Conservation (phyloP, 1,284 basidiomycete species). For the Stygiomarasmius scandens region DNA sequence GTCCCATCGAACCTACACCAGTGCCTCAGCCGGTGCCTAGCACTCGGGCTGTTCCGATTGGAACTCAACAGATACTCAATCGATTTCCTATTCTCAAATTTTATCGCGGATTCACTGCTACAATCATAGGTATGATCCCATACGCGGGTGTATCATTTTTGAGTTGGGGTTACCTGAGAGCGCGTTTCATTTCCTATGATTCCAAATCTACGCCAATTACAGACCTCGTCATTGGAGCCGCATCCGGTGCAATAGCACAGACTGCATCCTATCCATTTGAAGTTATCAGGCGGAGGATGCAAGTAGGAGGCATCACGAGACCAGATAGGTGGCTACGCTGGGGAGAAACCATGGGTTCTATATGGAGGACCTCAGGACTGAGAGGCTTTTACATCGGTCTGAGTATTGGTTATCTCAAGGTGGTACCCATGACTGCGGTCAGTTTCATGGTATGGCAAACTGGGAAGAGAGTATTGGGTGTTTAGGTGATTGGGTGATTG, state of each 20-base stretch:
- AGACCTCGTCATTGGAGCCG: conserved; percentile 82
- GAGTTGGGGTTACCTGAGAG: conserved; percentile 84
- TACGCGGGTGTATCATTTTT: conserved; percentile 98
- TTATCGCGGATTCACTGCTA: conserved; percentile 95
- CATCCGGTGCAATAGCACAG: conserved; percentile 90
- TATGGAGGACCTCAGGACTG: conserved; percentile 78
- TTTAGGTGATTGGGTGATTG: conserved; percentile 33
- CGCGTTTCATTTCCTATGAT: conserved; percentile 57
- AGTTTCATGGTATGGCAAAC: conserved; percentile 80
- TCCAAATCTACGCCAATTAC: conserved; percentile 49
- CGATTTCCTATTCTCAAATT: conserved; percentile 82
- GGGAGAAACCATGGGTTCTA: conserved; percentile 72
- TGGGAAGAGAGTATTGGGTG: conserved; percentile 62
- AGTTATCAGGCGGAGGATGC: conserved; percentile 91
- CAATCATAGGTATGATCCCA: conserved; percentile 91
- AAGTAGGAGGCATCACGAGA: conserved; percentile 86
- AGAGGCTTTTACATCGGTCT: conserved; percentile 94
- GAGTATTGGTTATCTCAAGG: conserved; percentile 92
- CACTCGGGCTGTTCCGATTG: conserved; percentile 1
- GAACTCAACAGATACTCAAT: conserved; percentile 41
- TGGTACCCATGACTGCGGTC: conserved; percentile 95
- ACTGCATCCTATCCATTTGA: conserved; percentile 97
- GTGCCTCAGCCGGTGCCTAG: conserved; percentile 14
- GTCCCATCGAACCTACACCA: conserved; percentile 34
- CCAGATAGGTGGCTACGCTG: conserved; percentile 81